Percentiles rank a stretch among this genome's conserved stretches.
phyloP scores from a whole-genome alignment of 768 basidiomycete genomes.

The Kwoniella sp. region DNA sequence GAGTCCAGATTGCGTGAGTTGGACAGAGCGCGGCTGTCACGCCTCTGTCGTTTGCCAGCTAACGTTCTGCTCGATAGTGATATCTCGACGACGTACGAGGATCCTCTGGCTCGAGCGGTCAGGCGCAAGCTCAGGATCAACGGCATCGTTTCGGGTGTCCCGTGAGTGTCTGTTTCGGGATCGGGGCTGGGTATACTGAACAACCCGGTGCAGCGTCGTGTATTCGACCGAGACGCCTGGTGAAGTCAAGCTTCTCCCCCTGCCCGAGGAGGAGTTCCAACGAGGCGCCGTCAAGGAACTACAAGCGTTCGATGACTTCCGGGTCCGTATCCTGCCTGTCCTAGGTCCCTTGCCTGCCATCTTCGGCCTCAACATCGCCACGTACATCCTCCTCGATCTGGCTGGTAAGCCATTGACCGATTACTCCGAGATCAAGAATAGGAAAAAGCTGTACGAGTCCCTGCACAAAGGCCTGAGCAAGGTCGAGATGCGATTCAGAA shows the following conservation, averaged over 20 bases:
- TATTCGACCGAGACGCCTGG: slow-evolving; percentile 93
- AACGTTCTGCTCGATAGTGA: slow-evolving; percentile 56
- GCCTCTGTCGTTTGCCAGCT: not conserved
- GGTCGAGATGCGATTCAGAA: slow-evolving; percentile 67
- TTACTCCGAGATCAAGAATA: slow-evolving; percentile 78
- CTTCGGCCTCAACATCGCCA: slow-evolving; percentile 85
- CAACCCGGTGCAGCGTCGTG: slow-evolving; percentile 64
- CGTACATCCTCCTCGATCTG: slow-evolving; percentile 79
- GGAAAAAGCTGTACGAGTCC: slow-evolving; percentile 75
- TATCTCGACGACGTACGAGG: slow-evolving; percentile 85
- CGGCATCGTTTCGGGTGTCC: slow-evolving; percentile 52
- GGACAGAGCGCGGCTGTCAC: not conserved
- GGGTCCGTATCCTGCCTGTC: slow-evolving; percentile 88
- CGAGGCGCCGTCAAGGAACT: slow-evolving; percentile 86
- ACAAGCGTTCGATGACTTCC: slow-evolving; percentile 83
- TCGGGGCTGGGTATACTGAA: too few species aligned
- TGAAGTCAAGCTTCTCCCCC: slow-evolving; percentile 79
- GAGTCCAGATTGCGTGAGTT: slow-evolving; percentile 72
- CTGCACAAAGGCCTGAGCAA: slow-evolving; percentile 70
- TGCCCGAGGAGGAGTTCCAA: slow-evolving; percentile 85
- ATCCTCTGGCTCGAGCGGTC: slow-evolving; percentile 88
- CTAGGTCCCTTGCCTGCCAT: slow-evolving; percentile 80
- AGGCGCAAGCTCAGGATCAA: slow-evolving; percentile 58
- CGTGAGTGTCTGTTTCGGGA: slow-evolving; percentile 46
- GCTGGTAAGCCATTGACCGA: slow-evolving; percentile 78